phyloP scores from a whole-genome alignment of 139 green algal genomes.

The Yamagishiella unicocca region DNA sequence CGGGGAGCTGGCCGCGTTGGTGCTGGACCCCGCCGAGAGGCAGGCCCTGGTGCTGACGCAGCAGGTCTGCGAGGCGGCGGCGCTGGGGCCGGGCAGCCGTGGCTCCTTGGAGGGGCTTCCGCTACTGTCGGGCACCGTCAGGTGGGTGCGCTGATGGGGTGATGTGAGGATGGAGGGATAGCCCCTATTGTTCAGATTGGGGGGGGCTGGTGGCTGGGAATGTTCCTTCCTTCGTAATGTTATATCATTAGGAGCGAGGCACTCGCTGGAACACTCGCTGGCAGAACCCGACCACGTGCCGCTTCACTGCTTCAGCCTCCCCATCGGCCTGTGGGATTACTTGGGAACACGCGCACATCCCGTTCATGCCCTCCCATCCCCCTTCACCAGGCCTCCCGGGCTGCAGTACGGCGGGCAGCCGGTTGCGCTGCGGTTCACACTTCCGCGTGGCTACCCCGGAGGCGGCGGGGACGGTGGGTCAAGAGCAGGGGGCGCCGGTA shows the following conservation, averaged over 20 bases:
- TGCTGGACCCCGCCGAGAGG: neutral
- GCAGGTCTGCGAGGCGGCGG: neutral
- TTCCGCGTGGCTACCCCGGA: conserved; percentile 8
- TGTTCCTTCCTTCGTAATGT: neutral
- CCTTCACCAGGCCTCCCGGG: neutral
- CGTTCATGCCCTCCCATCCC: too few relatives aligned
- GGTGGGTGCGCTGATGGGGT: neutral
- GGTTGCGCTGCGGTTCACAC: conserved; percentile 38
- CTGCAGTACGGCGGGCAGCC: neutral
- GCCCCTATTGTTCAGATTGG: too few relatives aligned
- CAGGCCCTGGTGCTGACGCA: neutral
- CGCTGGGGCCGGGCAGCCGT: neutral
- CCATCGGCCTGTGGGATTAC: too few relatives aligned
- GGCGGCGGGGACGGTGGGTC: neutral
- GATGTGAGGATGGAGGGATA: neutral
- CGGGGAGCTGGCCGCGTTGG: neutral
- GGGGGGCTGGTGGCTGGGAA: too few relatives aligned
- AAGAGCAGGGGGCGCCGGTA: neutral
- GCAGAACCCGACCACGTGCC: too few relatives aligned
- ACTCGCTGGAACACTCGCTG: too few relatives aligned
- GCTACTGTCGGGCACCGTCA: conserved; percentile 16
- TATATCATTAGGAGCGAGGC: too few relatives aligned
- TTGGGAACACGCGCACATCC: too few relatives aligned
- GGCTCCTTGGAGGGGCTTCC: conserved; percentile 1
- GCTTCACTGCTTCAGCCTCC: too few relatives aligned